phyloP scores from a whole-genome alignment of 306 rosid species.

The Fagus crenata region DNA sequence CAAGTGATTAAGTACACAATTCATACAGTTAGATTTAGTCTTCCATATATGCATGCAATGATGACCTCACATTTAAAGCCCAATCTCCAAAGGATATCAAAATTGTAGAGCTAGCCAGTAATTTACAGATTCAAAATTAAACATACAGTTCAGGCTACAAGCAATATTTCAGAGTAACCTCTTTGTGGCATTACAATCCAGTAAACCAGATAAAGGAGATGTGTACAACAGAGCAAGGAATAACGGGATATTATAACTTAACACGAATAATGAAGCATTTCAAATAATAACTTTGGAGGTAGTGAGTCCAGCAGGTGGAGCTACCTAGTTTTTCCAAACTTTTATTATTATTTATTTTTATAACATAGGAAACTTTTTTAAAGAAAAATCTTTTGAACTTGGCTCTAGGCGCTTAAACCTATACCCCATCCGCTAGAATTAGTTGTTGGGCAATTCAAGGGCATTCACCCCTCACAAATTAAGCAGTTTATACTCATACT shows the following conservation, averaged over 20 bases:
- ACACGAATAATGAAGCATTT: neutral
- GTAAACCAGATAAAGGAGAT: neutral
- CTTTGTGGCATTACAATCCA: constrained; percentile 2
- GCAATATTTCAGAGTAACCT: neutral
- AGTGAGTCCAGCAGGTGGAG: neutral
- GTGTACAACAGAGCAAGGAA: neutral
- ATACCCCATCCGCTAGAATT: too few species aligned
- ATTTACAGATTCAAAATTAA: neutral
- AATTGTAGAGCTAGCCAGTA: neutral
- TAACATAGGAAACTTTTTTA: too few species aligned
- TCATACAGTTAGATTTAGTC: constrained; percentile 5
- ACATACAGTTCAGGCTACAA: neutral
- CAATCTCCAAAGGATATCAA: constrained; percentile 9
- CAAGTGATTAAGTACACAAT: constrained; percentile 6
- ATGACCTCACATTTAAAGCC: neutral
- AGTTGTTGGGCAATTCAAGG: too few species aligned
- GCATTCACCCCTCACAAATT: too few species aligned
- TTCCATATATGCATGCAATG: neutral
- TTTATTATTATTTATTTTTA: too few species aligned
- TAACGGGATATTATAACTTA: too few species aligned
- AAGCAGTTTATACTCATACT: too few species aligned
- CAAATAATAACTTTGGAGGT: neutral
- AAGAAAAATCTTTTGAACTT: too few species aligned
- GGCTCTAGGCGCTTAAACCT: too few species aligned
- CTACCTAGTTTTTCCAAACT: neutral